A percentile compares a stretch with the other conserved stretches of the same genome.
Evolutionary conservation across 2,329 filamentous ascomycete species (phyloP).

Genomic region (Trichoderma semiorbis): DNA sequence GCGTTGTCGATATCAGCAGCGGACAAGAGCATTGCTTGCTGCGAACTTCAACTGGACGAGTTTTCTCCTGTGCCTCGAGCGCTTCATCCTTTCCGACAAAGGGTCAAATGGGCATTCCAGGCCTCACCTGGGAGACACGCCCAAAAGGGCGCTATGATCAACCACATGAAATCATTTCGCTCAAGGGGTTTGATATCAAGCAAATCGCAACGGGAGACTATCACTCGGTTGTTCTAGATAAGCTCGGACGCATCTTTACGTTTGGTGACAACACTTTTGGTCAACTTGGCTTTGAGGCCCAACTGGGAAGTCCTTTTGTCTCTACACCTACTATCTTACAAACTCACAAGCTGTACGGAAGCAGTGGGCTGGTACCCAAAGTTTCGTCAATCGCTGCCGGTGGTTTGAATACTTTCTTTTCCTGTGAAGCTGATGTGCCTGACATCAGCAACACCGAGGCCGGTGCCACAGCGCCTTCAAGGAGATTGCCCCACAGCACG

Average conservation of each 20-base stretch:
- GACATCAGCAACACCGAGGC: slow-evolving; percentile 21
- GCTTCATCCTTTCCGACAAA: slow-evolving; percentile 72
- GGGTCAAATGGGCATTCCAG: slow-evolving; percentile 85
- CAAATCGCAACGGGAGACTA: slow-evolving; percentile 81
- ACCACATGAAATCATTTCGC: slow-evolving; percentile 71
- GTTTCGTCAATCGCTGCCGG: slow-evolving; percentile 82
- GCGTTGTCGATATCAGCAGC: slow-evolving; percentile 67
- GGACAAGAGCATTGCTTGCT: slow-evolving; percentile 85
- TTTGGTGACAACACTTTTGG: slow-evolving; percentile 91
- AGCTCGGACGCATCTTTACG: slow-evolving; percentile 71
- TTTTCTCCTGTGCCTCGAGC: slow-evolving; percentile 85
- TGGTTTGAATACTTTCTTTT: slow-evolving; percentile 83
- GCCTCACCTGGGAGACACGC: slow-evolving; percentile 73
- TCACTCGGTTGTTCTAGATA: slow-evolving; percentile 77
- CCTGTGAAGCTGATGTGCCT: slow-evolving; percentile 68
- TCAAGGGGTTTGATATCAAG: slow-evolving; percentile 67
- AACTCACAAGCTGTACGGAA: slow-evolving; percentile 68
- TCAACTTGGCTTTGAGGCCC: slow-evolving; percentile 81
- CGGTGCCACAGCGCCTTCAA: slow-evolving; percentile 30
- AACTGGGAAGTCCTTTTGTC: slow-evolving; percentile 56
- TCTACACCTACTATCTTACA: slow-evolving; percentile 70
- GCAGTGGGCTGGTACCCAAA: slow-evolving; percentile 57
- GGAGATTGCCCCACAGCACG: slow-evolving; percentile 31
- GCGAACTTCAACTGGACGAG: slow-evolving; percentile 76
- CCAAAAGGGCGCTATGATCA: slow-evolving; percentile 76